Evolutionary conservation across 805 yeast genomes (phyloP), one percentile per base, ranked within the genome.

Genomic region (Candida verbasci): DNA sequence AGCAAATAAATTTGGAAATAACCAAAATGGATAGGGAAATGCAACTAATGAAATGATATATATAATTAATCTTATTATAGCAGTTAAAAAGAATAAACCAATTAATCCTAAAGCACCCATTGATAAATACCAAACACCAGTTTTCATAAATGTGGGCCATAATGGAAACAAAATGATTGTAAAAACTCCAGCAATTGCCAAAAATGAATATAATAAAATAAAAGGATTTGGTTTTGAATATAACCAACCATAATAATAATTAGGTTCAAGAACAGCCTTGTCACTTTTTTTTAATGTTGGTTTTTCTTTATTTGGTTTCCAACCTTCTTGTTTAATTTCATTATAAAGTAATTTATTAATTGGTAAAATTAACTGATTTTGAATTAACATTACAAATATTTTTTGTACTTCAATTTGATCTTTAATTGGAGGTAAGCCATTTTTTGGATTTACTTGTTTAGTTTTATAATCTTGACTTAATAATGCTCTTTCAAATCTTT

Each of bases 1-100:
- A 44, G 82, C 98, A 62, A 89, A 93, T 54, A 93, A 70, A 56
- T 91, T 91, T 39, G 98, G 98, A 72, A 87, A 91, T 31, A 93
- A 57, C 98, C 98, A 93, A 56, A 93, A 72, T n/a, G 95, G 95
- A 29, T 78, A 78, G 6, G 78, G 75, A 39, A 73, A 63, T 1
- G 75, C 60, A 32, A 81, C 63, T 45, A 74, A 72, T 0, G 88
- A 74, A 35, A 83, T 47, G 17, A 72, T 47, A 49, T 79, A 86
- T 17, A 93, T 55, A 27, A 89, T 68, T 55, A 89, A 66, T 53
- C 98, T 74, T 23, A 91, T 63, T 29, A 93, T 70, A 1, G 97
- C 95, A 48, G 85, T 59, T 15, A 62, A 83, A 46, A 93, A 83
- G 60, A 93, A 82, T 31, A 76, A 64, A 4, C 79, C 88, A 29